Evolutionary conservation across 2,329 filamentous ascomycete species (phyloP).

Genomic region (Fusarium papillatum): DNA sequence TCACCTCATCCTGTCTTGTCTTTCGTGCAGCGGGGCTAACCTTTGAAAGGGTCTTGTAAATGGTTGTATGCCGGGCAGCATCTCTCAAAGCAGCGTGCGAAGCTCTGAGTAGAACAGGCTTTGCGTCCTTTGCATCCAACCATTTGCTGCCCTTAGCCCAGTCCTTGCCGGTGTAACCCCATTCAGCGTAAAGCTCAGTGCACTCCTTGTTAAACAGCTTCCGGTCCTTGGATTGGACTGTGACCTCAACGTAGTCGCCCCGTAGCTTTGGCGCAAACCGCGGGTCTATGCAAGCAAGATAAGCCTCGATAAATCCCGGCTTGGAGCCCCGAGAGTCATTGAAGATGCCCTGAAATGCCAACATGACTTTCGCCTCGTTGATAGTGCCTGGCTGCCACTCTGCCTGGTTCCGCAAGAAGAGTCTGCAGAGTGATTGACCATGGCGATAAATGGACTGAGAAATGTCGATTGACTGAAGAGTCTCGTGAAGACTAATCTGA

Average conservation of each 20-base stretch:
- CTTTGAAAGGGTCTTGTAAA: not conserved
- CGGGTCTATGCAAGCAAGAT: not conserved
- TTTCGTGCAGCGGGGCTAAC: accelerated
- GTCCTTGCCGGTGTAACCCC: not conserved
- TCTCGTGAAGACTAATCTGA: not conserved
- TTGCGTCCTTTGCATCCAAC: not conserved
- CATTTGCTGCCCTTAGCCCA: not conserved
- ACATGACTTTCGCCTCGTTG: not conserved
- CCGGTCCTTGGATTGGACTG: not conserved
- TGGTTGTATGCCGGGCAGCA: accelerated
- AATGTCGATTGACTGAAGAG: not conserved
- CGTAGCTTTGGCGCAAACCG: accelerated
- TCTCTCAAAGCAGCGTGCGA: accelerated
- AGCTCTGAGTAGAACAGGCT: accelerated
- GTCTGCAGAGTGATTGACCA: not conserved
- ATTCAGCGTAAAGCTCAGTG: not conserved
- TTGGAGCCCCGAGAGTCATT: not conserved
- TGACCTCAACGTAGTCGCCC: not conserved
- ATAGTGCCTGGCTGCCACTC: not conserved
- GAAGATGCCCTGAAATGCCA: not conserved
- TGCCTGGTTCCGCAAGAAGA: not conserved
- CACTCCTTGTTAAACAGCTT: not conserved
- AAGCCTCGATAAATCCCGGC: not conserved
- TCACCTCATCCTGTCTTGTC: not conserved
- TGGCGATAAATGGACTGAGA: not conserved